Base-by-base conservation (phyloP, 352 stramenopile genomes). In the Aphanomyces invadans region DNA sequence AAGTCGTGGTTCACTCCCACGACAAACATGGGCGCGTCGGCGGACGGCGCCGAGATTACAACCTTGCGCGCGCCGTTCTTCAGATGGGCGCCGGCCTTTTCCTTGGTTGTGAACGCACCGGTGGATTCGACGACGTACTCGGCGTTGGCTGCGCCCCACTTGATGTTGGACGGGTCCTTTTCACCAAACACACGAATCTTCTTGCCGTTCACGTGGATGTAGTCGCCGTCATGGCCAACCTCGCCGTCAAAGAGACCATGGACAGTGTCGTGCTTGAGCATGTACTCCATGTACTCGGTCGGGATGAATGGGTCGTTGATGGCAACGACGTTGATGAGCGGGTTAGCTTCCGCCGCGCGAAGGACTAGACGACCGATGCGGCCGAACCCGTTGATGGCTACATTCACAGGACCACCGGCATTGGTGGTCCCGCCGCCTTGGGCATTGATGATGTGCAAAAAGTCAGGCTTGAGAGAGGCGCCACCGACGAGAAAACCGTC, bases 321-420 rank as follows among this genome's bases (percentile, higher is more conserved):
- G 7, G 92, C 92, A 2, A 97, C 89, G 56, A 97, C 77, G 63
- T 97, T 90, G 70, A 96, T 88, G 15, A 89, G 62, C 12, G 86
- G 86, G 74, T 96, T 95, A 29, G 68, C 74, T 83, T 92, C 72
- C 28, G 93, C 92, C 44, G 92, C 89, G 55, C 96, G 90, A 65
- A 98, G 87, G 51, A 99, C 96, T 38, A 99, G 84, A 83, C 96
- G 89, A 48, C 97, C 97, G 66, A 99, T 99, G 70, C 97, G 92
- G 64, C 97, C 97, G 73, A 99, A 99, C 49, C 97, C 97, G 75
- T 99, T 99, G 86, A 99, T 99, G 64, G 92, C 96, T 33, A 99
- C 78, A 74, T 97, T 97, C 71, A 98, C 81, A 49, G 73, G 73
- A 28, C 84, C 79, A 39, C 82, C 78, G 2, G 84, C 77, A 39